These are phyloP conservation scores for Reutealis trisperma DNA, from an alignment of 345 rosid genomes.

Conservation along the genomic window DNA sequence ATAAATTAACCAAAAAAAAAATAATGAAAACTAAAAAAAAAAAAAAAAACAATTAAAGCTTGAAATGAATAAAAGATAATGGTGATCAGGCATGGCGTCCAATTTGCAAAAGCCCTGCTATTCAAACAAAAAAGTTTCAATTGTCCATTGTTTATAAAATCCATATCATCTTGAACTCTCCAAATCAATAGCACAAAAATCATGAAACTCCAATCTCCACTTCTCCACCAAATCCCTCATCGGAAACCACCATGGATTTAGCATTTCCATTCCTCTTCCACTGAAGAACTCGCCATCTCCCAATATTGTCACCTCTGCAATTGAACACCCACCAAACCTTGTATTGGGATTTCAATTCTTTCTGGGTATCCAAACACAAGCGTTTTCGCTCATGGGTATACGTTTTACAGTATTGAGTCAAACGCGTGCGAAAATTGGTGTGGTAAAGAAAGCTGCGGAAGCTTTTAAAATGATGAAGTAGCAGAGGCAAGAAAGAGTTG, in stretches of 20 bases:
- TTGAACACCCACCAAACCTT: slow-evolving; percentile 43
- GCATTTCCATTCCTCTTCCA: slow-evolving; percentile 15
- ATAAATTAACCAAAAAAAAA: too few species aligned
- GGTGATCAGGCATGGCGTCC: too few species aligned
- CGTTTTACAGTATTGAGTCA: slow-evolving; percentile 59
- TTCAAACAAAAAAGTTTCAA: too few species aligned
- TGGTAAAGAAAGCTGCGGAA: slow-evolving; percentile 68
- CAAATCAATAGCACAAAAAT: not conserved
- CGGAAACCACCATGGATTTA: slow-evolving; percentile 20
- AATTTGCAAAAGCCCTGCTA: too few species aligned
- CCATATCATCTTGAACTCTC: too few species aligned
- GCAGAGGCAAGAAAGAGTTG: too few species aligned
- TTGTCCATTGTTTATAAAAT: too few species aligned
- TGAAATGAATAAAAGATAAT: too few species aligned
- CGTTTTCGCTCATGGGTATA: slow-evolving; percentile 44
- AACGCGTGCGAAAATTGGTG: slow-evolving; percentile 55
- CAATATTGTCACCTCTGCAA: slow-evolving; percentile 41
- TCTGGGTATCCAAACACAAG: slow-evolving; percentile 64
- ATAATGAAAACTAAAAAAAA: too few species aligned
- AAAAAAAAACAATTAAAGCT: too few species aligned
- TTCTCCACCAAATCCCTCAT: slow-evolving; percentile 11
- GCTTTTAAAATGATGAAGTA: slow-evolving; percentile 72
- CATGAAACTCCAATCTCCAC: slow-evolving; percentile 18
- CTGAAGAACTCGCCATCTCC: slow-evolving; percentile 28
- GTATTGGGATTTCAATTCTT: slow-evolving; percentile 71